Percentiles rank a stretch among this genome's conserved stretches.
Evolutionary conservation across 2,329 filamentous ascomycete species (phyloP).

Genomic region (Daldinia sp.): DNA sequence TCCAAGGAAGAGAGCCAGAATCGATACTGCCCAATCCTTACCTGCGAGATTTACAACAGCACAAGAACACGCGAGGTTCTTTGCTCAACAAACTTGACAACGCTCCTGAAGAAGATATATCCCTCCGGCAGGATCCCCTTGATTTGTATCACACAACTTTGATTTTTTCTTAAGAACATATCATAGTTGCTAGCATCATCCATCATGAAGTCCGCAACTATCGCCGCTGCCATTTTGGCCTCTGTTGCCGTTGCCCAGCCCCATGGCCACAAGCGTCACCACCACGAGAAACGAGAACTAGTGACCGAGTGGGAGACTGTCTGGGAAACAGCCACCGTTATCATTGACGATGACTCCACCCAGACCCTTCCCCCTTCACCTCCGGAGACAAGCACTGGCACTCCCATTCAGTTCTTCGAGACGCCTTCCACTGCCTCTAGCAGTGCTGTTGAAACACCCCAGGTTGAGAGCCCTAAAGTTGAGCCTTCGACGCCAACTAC

Average conservation of each 20-base stretch:
- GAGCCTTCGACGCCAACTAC: conserved; percentile 36
- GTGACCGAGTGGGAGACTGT: conserved; percentile 56
- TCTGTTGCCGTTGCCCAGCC: conserved; percentile 61
- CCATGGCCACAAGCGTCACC: conserved; percentile 52
- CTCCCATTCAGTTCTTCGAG: conserved; percentile 49
- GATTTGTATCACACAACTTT: conserved; percentile 18
- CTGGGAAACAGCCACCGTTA: conserved; percentile 62
- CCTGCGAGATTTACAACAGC: neutral
- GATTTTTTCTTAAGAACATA: conserved; percentile 12
- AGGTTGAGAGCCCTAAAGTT: neutral
- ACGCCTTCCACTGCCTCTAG: conserved; percentile 33
- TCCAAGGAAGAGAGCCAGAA: conserved; percentile 24
- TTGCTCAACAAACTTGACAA: conserved; percentile 21
- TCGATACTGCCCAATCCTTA: conserved; percentile 19
- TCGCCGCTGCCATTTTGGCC: conserved; percentile 55
- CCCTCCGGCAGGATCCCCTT: conserved; percentile 42
- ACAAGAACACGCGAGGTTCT: conserved; percentile 19
- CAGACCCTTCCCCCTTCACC: conserved; percentile 51
- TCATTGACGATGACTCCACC: conserved; percentile 60
- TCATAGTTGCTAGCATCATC: conserved; percentile 37
- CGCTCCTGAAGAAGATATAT: conserved; percentile 35
- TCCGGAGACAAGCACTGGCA: conserved; percentile 21
- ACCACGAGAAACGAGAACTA: conserved; percentile 52
- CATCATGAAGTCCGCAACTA: conserved; percentile 57
- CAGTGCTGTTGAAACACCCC: conserved; percentile 2